phyloP scores from a whole-genome alignment of 768 basidiomycete genomes.

The Hypholoma fasciculare region DNA sequence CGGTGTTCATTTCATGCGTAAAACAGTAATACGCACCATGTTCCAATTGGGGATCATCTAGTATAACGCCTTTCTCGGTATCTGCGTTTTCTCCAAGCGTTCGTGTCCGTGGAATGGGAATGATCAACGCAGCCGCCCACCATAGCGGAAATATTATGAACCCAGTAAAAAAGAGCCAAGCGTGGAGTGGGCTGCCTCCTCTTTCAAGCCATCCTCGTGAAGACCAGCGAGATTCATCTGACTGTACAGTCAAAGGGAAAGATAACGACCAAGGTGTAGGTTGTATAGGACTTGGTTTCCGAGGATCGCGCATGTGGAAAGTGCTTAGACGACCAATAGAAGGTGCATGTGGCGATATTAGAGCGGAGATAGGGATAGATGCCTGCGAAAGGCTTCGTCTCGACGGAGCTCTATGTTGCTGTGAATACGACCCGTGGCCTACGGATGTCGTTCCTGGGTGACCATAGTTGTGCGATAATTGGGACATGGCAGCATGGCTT shows the following conservation, averaged over 20 bases:
- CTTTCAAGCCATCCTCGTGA: slow-evolving; percentile 41
- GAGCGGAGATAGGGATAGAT: slow-evolving; percentile 79
- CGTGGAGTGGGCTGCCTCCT: slow-evolving; percentile 64
- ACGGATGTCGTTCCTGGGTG: slow-evolving; percentile 24
- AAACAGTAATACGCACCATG: slow-evolving; percentile 48
- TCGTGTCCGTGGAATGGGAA: slow-evolving; percentile 61
- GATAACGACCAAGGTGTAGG: slow-evolving; percentile 64
- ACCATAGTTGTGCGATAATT: slow-evolving; percentile 18
- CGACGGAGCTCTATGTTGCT: slow-evolving; percentile 34
- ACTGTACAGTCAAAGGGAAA: slow-evolving; percentile 34
- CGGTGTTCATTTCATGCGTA: not conserved
- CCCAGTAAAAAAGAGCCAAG: slow-evolving; percentile 79
- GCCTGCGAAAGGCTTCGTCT: slow-evolving; percentile 63
- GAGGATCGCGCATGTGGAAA: slow-evolving; percentile 83
- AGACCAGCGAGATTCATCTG: slow-evolving; percentile 30
- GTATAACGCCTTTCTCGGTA: slow-evolving; percentile 66
- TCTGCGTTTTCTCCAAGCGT: slow-evolving; percentile 50
- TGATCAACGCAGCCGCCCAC: slow-evolving; percentile 51
- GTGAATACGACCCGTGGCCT: slow-evolving; percentile 21
- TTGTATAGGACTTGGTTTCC: slow-evolving; percentile 58
- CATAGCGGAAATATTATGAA: slow-evolving; percentile 69
- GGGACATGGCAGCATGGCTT: slow-evolving; percentile 26
- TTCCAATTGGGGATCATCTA: slow-evolving; percentile 82
- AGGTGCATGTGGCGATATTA: slow-evolving; percentile 77
- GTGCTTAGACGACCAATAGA: slow-evolving; percentile 58